Base-by-base conservation (phyloP, 305 asterid genomes). In the Fraxinus dipetala region DNA sequence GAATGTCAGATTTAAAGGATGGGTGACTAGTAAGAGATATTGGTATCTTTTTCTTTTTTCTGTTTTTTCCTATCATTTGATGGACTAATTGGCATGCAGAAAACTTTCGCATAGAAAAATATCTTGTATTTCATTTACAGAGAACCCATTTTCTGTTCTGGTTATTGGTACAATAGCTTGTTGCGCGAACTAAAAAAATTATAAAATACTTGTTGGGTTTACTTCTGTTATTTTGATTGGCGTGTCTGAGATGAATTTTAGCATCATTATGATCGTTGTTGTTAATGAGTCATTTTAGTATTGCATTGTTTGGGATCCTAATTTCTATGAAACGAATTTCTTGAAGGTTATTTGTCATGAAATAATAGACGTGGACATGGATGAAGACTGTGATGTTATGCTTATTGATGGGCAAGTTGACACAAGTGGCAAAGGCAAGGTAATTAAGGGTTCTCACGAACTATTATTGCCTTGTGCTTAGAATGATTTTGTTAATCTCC, bases 311-410 rank as follows among this genome's bases (percentile, higher is more conserved):
- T 75, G 26, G 75, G 61, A 61, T 76, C 78, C 45, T 65, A 80
- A 77, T 77, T 32, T 45, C 28, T 48, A 80, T 14, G 28, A 8
- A 72, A 70, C 74, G 72, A 26, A 24, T 80, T 84, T 84, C 72
- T 59, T 88, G 83, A 77, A 94, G 99, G 92, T 85, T 77, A 79
- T 80, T 81, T 82, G 24, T 85, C 92, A 80, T 72, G 97, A 90
- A 86, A 84, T 93, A 85, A 93, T 96, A 78, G 97, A 96, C 81
- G 89, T 92, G 54, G 96, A 94, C 79, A 75, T 87, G 89, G 91
- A 92, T 48, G 98, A 91, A 13, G 94, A 90, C 73, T 11, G 32
- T 81, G 83, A 87, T 77, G 84, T 84, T 70, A 72, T 88, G 84
- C 48, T 85, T 63, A 81, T 84, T 72, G 89, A 90, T 81, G 73